phyloP scores from a whole-genome alignment of 2,329 filamentous ascomycete species.

The Sporothrix luriei region DNA sequence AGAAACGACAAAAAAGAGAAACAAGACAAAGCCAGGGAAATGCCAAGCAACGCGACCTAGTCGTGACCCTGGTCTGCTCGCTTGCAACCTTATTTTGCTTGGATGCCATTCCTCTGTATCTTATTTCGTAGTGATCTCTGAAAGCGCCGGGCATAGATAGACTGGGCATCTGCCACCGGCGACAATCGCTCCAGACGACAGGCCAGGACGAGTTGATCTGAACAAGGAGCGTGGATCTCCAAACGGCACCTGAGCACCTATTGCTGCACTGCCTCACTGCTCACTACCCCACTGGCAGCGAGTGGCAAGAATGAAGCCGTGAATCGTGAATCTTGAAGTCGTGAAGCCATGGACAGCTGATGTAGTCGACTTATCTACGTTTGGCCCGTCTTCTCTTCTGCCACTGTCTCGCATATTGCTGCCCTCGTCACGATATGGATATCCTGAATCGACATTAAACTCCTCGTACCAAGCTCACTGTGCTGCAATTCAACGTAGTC shows the following conservation, averaged over 20 bases:
- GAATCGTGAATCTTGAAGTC: background rate
- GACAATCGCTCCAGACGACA: background rate
- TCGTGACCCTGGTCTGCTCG: background rate
- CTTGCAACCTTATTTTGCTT: conserved; percentile 8
- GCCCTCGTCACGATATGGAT: background rate
- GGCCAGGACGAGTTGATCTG: conserved; percentile 9
- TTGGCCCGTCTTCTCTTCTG: background rate
- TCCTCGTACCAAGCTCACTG: background rate
- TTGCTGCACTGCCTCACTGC: too few species aligned
- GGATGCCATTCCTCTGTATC: background rate
- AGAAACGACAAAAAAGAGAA: background rate
- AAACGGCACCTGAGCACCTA: too few species aligned
- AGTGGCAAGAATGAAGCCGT: background rate
- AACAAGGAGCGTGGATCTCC: too few species aligned
- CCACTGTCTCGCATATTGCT: background rate
- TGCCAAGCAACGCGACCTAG: too few species aligned
- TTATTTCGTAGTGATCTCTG: background rate
- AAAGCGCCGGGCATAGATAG: background rate
- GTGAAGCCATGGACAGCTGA: background rate
- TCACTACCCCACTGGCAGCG: background rate
- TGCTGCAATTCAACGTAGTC: background rate
- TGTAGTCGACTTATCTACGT: background rate
- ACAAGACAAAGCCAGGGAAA: background rate
- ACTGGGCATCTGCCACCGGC: background rate
- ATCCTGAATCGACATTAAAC: background rate